These are phyloP conservation scores for Bipolaris gigantea DNA, from an alignment of 2,329 filamentous ascomycete genomes.

Conservation along the genomic window DNA sequence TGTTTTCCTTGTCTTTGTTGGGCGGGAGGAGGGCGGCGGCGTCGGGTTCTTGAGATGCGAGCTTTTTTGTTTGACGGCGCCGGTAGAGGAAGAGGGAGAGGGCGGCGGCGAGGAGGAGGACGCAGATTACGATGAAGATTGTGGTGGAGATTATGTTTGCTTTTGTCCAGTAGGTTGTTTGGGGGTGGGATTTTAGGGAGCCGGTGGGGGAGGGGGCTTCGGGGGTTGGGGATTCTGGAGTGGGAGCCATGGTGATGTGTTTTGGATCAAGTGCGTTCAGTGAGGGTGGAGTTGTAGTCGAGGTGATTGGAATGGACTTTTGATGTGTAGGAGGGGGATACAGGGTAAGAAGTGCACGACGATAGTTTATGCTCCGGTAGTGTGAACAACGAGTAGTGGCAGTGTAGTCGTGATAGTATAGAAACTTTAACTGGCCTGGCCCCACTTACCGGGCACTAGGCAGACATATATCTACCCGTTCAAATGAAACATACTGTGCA, in stretches of 20 bases:
- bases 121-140: slow-evolving; percentile 29
- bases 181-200: slow-evolving; percentile 12
- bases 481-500: slow-evolving; percentile 30
- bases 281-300: not conserved
- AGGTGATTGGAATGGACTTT: not conserved
- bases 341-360: slow-evolving; percentile 14
- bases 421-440: slow-evolving; percentile 8
- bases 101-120: slow-evolving; percentile 24
- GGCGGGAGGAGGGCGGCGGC: slow-evolving; percentile 32
- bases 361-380: slow-evolving; percentile 19
- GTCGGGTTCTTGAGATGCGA: slow-evolving; percentile 21
- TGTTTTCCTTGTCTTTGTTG: slow-evolving; percentile 36
- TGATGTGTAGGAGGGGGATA: slow-evolving; percentile 8
- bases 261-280: not conserved
- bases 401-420: slow-evolving; percentile 12
- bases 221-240: slow-evolving; percentile 21
- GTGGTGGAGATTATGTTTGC: slow-evolving; percentile 32
- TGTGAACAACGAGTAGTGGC: slow-evolving; percentile 21
- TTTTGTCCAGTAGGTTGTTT: slow-evolving; percentile 27
- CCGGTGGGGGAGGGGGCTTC: slow-evolving; percentile 3
- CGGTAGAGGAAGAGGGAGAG: slow-evolving; percentile 28
- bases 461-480: slow-evolving; percentile 29
- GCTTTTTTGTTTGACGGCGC: slow-evolving; percentile 31
- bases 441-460: slow-evolving; percentile 18
- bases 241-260: slow-evolving; percentile 28